These are phyloP conservation scores for Aspergillus arachidicola DNA, from an alignment of 2,329 filamentous ascomycete genomes.

Conservation along the genomic window DNA sequence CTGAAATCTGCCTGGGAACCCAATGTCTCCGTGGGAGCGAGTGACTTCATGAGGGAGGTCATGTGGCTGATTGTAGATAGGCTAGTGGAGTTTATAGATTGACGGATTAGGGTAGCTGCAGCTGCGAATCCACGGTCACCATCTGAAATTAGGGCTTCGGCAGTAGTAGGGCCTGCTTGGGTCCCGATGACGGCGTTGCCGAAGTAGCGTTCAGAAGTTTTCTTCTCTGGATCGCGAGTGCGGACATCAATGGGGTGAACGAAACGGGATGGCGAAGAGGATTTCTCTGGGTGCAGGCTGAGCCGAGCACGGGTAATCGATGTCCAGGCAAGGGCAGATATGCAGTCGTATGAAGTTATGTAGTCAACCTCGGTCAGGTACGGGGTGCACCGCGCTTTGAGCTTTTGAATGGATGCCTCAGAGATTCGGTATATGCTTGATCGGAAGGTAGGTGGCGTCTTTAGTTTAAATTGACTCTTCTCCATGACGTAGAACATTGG, in stretches of 20 bases:
- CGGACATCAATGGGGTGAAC: constrained; percentile 27
- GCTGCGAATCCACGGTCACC: constrained; percentile 17
- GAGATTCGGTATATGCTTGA: constrained; percentile 22
- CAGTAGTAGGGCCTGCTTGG: constrained; percentile 18
- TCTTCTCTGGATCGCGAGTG: constrained; percentile 22
- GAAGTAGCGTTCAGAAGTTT: constrained; percentile 24
- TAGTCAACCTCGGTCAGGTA: constrained; percentile 20
- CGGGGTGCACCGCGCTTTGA: constrained; percentile 18
- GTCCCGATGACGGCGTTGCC: constrained; percentile 24
- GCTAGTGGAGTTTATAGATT: constrained; percentile 19
- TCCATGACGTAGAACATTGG: constrained; percentile 20
- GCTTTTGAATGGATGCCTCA: constrained; percentile 15
- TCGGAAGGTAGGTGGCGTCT: constrained; percentile 8
- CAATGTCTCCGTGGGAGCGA: constrained; percentile 19
- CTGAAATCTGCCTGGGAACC: constrained; percentile 19
- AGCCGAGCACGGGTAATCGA: constrained; percentile 27
- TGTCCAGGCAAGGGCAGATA: constrained; percentile 27
- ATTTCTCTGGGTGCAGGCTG: constrained; percentile 17
- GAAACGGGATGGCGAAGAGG: constrained; percentile 12
- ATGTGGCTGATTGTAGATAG: constrained; percentile 18
- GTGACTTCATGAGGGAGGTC: constrained; percentile 17
- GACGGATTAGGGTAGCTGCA: constrained; percentile 23
- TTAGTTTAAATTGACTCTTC: constrained; percentile 14
- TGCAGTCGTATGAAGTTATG: constrained; percentile 30
- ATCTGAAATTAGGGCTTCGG: constrained; percentile 12